These are phyloP conservation scores for Fusarium denticulatum DNA, from an alignment of 2,329 filamentous ascomycete species.

Conservation along the genomic window DNA sequence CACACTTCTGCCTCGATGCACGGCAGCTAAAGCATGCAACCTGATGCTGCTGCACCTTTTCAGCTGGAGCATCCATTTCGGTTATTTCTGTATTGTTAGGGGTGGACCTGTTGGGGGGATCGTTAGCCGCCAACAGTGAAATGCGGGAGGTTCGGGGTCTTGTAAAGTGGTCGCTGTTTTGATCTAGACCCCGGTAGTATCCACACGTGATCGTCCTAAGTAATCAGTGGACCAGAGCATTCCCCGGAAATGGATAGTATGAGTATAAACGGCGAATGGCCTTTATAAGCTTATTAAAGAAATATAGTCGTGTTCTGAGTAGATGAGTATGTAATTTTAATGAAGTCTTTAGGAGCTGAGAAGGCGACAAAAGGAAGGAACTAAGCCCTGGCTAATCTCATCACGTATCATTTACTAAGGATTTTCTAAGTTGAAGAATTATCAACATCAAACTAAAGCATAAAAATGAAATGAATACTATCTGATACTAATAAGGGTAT, in stretches of 20 bases:
- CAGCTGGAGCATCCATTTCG: background rate
- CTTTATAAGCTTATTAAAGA: background rate
- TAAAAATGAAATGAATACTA: background rate
- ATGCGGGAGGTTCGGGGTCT: slow-evolving; percentile 2
- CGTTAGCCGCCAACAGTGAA: background rate
- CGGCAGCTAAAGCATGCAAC: slow-evolving; percentile 22
- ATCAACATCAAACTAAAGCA: no score
- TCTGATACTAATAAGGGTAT: background rate
- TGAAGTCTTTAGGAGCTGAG: no score
- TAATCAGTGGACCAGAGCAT: background rate
- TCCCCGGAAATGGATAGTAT: background rate
- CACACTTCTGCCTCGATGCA: slow-evolving; percentile 17
- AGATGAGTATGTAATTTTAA: no score
- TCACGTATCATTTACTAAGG: no score
- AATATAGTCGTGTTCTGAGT: background rate
- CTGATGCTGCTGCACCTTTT: slow-evolving; percentile 7
- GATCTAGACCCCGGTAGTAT: slow-evolving; percentile 2
- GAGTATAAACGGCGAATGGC: background rate
- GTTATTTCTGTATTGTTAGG: background rate
- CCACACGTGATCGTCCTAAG: slow-evolving; percentile 1
- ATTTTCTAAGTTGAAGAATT: no score
- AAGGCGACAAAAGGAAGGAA: no score
- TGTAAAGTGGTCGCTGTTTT: slow-evolving; percentile 17
- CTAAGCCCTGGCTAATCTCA: no score
- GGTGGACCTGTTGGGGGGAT: background rate